These are phyloP conservation scores for Punica granatum DNA, from an alignment of 345 rosid species.

Conservation along the genomic window DNA sequence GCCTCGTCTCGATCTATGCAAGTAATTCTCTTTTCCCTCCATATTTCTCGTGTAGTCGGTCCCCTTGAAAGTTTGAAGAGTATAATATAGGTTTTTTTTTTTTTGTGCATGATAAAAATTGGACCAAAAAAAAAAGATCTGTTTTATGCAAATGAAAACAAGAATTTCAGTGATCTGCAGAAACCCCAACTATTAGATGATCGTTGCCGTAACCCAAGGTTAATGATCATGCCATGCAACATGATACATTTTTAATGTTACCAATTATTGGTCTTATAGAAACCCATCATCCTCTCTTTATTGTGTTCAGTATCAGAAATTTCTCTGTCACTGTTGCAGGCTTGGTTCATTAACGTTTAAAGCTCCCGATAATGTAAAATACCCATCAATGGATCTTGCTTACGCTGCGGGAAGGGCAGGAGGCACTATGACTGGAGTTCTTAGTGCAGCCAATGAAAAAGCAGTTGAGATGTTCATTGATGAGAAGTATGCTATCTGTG, in stretches of 20 bases:
- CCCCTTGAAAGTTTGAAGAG: neutral
- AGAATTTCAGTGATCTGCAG: neutral
- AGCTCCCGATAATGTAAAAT: constrained; percentile 81
- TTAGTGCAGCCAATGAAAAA: constrained; percentile 48
- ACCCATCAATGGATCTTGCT: constrained; percentile 92
- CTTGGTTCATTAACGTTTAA: constrained; percentile 84
- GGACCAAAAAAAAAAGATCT: no score
- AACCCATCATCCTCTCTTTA: neutral
- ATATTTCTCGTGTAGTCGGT: no score
- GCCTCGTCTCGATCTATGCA: constrained; percentile 98
- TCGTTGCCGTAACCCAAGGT: neutral
- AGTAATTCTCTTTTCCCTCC: constrained; percentile 32
- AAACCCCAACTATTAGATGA: no score
- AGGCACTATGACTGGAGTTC: constrained; percentile 99
- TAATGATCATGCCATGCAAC: neutral
- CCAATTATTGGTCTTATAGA: neutral
- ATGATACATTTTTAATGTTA: neutral
- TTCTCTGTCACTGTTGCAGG: constrained; percentile 31
- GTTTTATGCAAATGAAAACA: no score
- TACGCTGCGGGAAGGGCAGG: constrained; percentile 97
- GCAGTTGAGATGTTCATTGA: constrained; percentile 32
- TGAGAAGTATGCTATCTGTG: constrained; percentile 50
- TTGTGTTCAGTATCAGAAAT: neutral
- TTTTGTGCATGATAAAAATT: no score
- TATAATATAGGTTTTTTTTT: no score